A percentile compares a stretch with the other conserved stretches of the same genome.
These are phyloP conservation scores for Magnolia kwangsiensis DNA, from an alignment of 164 flowering plant genomes.

Conservation along the genomic window DNA sequence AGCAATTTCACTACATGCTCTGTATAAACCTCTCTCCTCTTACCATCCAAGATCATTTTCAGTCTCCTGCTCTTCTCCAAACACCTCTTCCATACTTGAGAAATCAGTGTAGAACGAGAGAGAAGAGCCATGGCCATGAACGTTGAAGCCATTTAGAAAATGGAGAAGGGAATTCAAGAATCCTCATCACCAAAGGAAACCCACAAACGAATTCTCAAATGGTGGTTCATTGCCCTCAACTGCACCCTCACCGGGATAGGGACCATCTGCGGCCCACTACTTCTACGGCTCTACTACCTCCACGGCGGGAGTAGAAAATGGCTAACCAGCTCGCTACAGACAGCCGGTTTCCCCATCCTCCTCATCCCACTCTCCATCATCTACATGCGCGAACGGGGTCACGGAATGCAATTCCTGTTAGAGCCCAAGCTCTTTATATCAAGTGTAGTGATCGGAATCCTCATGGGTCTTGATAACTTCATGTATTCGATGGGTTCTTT, in stretches of 20 bases:
- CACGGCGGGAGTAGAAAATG: slow-evolving; percentile 31
- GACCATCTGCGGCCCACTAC: slow-evolving; percentile 17
- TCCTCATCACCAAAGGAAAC: no score
- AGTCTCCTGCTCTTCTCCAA: no score
- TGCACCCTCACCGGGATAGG: slow-evolving; percentile 19
- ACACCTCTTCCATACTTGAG: no score
- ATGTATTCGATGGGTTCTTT: slow-evolving; percentile 44
- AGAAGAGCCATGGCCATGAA: no score
- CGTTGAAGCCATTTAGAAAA: no score
- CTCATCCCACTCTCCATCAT: slow-evolving; percentile 15
- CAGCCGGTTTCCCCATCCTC: slow-evolving; percentile 20
- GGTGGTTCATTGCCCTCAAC: slow-evolving; percentile 7
- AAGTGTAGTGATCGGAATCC: slow-evolving; percentile 24
- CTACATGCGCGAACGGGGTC: slow-evolving; percentile 12
- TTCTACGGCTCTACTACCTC: slow-evolving; percentile 23
- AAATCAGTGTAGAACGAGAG: no score
- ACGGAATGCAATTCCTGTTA: neutral
- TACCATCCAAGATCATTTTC: no score
- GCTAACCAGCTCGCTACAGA: slow-evolving; percentile 24
- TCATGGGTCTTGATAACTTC: slow-evolving; percentile 44
- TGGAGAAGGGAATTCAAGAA: no score
- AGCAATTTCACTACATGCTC: no score
- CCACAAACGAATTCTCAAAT: neutral
- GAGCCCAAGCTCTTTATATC: neutral
- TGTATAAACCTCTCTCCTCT: no score